These are phyloP conservation scores for Perilla frutescens DNA, from an alignment of 257 asterid species.

Conservation along the genomic window DNA sequence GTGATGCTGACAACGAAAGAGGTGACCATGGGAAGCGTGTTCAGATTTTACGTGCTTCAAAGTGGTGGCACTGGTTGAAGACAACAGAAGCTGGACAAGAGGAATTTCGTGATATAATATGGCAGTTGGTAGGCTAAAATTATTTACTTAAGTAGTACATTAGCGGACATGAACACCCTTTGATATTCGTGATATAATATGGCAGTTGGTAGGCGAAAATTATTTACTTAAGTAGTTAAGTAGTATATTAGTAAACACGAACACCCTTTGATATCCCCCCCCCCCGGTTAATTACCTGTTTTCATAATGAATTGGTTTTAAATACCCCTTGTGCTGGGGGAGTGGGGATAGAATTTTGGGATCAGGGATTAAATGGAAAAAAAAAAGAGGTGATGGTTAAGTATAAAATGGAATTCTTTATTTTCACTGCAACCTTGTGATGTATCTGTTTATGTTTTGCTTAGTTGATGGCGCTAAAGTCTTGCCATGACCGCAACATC, in stretches of 20 bases:
- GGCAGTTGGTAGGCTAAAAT: conserved; percentile 77
- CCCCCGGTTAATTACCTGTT: not conserved
- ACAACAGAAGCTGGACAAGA: conserved; percentile 87
- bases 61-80: conserved; percentile 98
- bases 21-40: conserved; percentile 65
- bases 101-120: conserved; percentile 81
- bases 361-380: conserved; percentile 11
- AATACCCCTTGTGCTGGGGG: not conserved
- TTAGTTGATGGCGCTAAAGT: conserved; percentile 88
- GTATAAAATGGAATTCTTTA: not conserved
- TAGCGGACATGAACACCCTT: conserved; percentile 18
- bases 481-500: conserved; percentile 94
- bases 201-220: conserved; percentile 77
- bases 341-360: conserved; percentile 4
- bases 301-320: not conserved
- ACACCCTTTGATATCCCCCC: conserved; percentile 24
- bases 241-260: not conserved
- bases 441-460: conserved; percentile 37
- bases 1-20: conserved; percentile 54
- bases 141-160: conserved; percentile 11
- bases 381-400: not conserved
- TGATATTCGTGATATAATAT: conserved; percentile 55
- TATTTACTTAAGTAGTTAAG: conserved; percentile 18
- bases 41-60: conserved; percentile 92
- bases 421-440: conserved; percentile 35